These are phyloP conservation scores for Gonapodya prolifera DNA, from an alignment of 192 early-diverging fungal genomes.

Conservation along the genomic window DNA sequence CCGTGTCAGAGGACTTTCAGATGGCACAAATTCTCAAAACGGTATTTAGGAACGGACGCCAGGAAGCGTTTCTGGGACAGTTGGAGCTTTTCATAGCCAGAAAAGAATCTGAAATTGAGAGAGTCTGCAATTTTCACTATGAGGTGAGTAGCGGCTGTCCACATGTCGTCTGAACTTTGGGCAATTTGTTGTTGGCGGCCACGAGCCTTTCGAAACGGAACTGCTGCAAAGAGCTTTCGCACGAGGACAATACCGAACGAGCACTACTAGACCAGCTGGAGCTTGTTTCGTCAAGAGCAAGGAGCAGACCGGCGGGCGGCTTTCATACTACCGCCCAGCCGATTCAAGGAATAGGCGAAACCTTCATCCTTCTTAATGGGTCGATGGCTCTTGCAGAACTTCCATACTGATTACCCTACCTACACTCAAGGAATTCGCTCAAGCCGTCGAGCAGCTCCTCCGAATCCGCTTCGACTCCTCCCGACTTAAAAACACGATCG, in stretches of 20 bases:
- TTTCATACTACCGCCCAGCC: no score
- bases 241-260: no score
- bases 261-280: no score
- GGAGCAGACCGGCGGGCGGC: no score
- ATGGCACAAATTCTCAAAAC: constrained; percentile 44
- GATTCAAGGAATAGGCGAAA: no score
- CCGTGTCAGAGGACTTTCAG: background rate
- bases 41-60: constrained; percentile 71
- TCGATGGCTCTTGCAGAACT: no score
- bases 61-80: constrained; percentile 78
- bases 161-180: background rate
- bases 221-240: no score
- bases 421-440: constrained; percentile 65
- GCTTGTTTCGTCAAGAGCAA: no score
- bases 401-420: background rate
- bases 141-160: constrained; percentile 41
- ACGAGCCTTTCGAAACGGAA: no score
- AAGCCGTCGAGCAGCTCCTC: constrained; percentile 87
- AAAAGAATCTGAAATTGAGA: constrained; percentile 94
- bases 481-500: constrained; percentile 70
- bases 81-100: constrained; percentile 65
- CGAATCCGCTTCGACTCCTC: constrained; percentile 84
- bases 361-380: no score
- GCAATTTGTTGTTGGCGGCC: no score
- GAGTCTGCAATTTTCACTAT: constrained; percentile 92